phyloP scores from a whole-genome alignment of 768 basidiomycete species.

The Hygrocybe punicea region DNA sequence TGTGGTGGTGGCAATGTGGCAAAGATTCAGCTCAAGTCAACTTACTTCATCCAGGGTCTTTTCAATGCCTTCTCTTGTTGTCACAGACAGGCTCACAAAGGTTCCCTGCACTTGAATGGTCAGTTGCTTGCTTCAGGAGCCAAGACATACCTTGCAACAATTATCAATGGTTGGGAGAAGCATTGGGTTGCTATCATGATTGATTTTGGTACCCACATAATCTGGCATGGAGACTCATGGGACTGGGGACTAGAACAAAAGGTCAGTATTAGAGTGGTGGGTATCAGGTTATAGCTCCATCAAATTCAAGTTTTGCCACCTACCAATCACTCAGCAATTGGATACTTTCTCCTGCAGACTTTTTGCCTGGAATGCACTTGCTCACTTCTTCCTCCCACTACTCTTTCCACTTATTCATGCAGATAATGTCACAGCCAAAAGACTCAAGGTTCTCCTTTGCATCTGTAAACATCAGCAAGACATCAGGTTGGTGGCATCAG shows the following conservation, averaged over 20 bases:
- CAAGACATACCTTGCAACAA: slow-evolving; percentile 9
- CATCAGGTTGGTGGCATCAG: too few relatives aligned
- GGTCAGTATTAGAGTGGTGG: slow-evolving; percentile 17
- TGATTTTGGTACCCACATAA: slow-evolving; percentile 10
- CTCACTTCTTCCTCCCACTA: too few relatives aligned
- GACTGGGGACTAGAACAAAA: slow-evolving; percentile 6
- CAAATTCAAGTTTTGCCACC: too few relatives aligned
- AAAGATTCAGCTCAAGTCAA: too few relatives aligned
- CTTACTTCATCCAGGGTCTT: too few relatives aligned
- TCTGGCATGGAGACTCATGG: slow-evolving; percentile 17
- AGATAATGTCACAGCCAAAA: slow-evolving; percentile 4
- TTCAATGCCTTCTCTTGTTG: not conserved
- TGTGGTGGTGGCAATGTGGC: too few relatives aligned
- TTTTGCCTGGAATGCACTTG: too few relatives aligned
- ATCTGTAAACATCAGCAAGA: slow-evolving; percentile 7
- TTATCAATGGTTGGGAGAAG: slow-evolving; percentile 7
- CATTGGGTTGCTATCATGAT: slow-evolving; percentile 17
- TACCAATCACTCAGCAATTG: too few relatives aligned
- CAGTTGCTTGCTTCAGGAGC: too few relatives aligned
- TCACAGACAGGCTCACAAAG: not conserved
- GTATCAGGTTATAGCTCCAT: too few relatives aligned
- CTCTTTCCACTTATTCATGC: not conserved
- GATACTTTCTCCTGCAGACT: too few relatives aligned
- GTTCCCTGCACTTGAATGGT: not conserved
- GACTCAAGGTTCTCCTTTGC: slow-evolving; percentile 12